These are phyloP conservation scores for Tulasnella sp. DNA, from an alignment of 768 basidiomycete species.

Conservation along the genomic window DNA sequence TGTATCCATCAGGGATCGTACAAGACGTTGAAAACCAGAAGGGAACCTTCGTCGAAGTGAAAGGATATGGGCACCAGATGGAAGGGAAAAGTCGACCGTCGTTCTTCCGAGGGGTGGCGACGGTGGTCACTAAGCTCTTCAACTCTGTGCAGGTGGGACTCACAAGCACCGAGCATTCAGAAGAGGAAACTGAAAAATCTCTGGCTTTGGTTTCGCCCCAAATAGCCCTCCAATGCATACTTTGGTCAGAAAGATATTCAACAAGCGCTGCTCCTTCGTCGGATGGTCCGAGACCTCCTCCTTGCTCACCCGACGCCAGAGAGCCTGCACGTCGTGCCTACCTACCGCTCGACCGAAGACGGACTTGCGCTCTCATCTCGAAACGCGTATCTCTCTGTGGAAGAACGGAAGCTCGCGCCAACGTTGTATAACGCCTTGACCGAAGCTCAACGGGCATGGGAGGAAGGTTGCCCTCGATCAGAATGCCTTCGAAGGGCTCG, in stretches of 20 bases:
- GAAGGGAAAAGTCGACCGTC: slow-evolving; percentile 78
- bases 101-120: slow-evolving; percentile 93
- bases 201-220: neutral
- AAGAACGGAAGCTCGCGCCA: slow-evolving; percentile 52
- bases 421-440: slow-evolving; percentile 59
- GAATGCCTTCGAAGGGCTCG: slow-evolving; percentile 24
- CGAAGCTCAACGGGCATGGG: slow-evolving; percentile 47
- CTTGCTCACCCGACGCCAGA: slow-evolving; percentile 61
- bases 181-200: too few species aligned
- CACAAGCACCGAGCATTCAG: neutral
- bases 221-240: slow-evolving; percentile 83
- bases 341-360: slow-evolving; percentile 50
- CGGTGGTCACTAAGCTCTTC: slow-evolving; percentile 90
- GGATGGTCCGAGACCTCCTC: slow-evolving; percentile 67
- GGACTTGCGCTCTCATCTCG: slow-evolving; percentile 83
- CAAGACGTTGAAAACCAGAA: slow-evolving; percentile 63
- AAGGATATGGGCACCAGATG: slow-evolving; percentile 86
- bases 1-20: slow-evolving; percentile 87
- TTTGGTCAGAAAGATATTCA: slow-evolving; percentile 99
- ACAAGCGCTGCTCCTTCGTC: slow-evolving; percentile 76
- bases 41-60: slow-evolving; percentile 87
- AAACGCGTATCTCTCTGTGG: slow-evolving; percentile 63
- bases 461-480: slow-evolving; percentile 34
- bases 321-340: slow-evolving; percentile 80
- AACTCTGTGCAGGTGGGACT: slow-evolving; percentile 72